Evolutionary conservation across 768 basidiomycete genomes (phyloP), one percentile per base, ranked within the genome.

Genomic region (Peribolospora baueri): DNA sequence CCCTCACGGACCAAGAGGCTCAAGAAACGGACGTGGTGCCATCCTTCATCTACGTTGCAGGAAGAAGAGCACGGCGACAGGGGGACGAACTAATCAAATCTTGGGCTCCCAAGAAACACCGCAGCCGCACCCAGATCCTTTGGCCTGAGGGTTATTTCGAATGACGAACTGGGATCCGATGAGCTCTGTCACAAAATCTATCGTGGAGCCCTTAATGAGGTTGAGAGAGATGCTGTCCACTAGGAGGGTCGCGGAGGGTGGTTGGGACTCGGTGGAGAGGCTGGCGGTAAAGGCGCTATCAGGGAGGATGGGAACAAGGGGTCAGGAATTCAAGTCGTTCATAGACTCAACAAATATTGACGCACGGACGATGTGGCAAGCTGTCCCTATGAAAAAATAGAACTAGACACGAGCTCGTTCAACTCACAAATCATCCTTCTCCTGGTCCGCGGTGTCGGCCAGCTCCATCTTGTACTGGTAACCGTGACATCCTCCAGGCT

Each of bases 101-200:
- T 84, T 84, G 55, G 85, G 71, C 64, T 90, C 87, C 88, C 86
- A 93, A 64, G 86, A 90, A 25, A 95, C 80, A 11, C 91, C 91
- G 63, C 91, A 98, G 1, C 91, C 90, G 59, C 91, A 97, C 0
- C 84, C 84, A 48, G 75, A 77, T 2, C 85, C 85, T 60, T 85
- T 81, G 0, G 90, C 82, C 66, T 85, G 84, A 0, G 91, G 91
- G 61, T 97, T 98, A 36, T 81, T 77, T 7, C 74, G 65, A 3
- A 95, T 68, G 8, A 81, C 72, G 67, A 98, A 98, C 48, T 78
- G 81, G 65, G 82, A 84, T 9, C 91, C 91, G 62, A 97, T 97
- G 43, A 95, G 76, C 68, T 95, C 91, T 0, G 87, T 91, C 0
- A 83, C 82, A 64, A 79, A 90, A 66, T 93, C 87, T 47, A 95